Conservation (phyloP, 164 flowering plant genomes). For the Umbellularia californica region DNA sequence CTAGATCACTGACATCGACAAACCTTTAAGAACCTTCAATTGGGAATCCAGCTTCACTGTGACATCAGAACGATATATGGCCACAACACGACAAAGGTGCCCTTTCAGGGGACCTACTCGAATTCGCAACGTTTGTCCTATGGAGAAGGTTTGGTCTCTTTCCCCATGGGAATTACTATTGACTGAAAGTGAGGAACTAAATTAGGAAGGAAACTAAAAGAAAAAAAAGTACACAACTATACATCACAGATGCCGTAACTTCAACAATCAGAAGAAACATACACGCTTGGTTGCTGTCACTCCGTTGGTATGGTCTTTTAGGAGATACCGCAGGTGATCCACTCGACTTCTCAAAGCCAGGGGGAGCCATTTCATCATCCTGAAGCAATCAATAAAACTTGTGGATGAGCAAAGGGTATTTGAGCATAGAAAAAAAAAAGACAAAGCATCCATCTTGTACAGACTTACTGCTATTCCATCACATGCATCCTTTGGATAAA, state of each 20-base stretch:
- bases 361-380: constrained; percentile 44
- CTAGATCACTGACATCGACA: constrained; percentile 10
- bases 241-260: not conserved
- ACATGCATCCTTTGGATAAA: constrained; percentile 26
- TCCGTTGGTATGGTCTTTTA: constrained; percentile 40
- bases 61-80: constrained; percentile 63
- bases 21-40: constrained; percentile 80
- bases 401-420: not conserved
- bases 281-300: constrained; percentile 47
- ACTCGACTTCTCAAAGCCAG: constrained; percentile 46
- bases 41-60: constrained; percentile 92
- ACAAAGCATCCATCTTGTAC: not conserved
- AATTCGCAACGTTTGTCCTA: constrained; percentile 88
- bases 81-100: constrained; percentile 78
- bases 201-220: constrained; percentile 1
- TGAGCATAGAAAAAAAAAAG: not conserved
- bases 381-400: constrained; percentile 20
- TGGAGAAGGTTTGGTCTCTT: constrained; percentile 50
- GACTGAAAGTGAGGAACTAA: constrained; percentile 36
- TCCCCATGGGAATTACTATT: constrained; percentile 33
- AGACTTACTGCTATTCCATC: constrained; percentile 31
- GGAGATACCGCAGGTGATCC: constrained; percentile 63
- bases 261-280: constrained; percentile 26
- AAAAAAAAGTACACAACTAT: not conserved
- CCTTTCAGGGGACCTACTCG: constrained; percentile 90